These are phyloP conservation scores for Hirschioporus abietinus DNA, from an alignment of 768 basidiomycete species.

Conservation along the genomic window DNA sequence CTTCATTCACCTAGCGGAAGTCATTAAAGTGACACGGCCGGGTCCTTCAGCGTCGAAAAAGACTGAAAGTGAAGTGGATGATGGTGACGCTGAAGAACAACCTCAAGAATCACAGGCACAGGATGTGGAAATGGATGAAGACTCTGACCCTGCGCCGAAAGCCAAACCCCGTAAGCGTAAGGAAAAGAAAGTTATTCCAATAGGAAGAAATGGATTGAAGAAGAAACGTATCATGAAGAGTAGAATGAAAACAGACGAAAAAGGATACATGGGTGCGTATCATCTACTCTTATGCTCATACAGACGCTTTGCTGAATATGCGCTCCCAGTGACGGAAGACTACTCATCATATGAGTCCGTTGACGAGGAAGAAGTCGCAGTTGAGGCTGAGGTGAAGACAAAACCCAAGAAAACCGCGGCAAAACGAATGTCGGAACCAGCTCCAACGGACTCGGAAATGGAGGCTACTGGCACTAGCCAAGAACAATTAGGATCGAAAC, in stretches of 20 bases:
- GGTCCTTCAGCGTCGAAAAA: conserved; percentile 18
- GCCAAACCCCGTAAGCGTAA: conserved; percentile 33
- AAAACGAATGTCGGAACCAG: not conserved
- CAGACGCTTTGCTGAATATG: not conserved
- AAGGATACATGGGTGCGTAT: conserved; percentile 68
- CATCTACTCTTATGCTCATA: conserved; percentile 1
- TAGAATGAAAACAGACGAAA: conserved; percentile 47
- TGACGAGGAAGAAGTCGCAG: conserved; percentile 46
- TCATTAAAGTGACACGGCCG: conserved; percentile 11
- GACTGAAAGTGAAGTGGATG: conserved; percentile 18
- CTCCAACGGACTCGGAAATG: not conserved
- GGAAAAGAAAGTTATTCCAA: conserved; percentile 57
- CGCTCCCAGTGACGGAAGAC: conserved; percentile 59
- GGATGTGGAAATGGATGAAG: conserved; percentile 33
- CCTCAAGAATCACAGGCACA: conserved; percentile 22
- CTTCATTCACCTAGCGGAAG: conserved; percentile 15
- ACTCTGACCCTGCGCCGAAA: conserved; percentile 31
- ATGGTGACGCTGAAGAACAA: conserved; percentile 26
- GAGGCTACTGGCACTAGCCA: not conserved
- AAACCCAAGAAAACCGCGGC: conserved; percentile 7
- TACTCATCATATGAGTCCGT: conserved; percentile 80
- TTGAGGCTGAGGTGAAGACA: conserved; percentile 16
- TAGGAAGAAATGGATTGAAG: conserved; percentile 75
- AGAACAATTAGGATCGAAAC: not conserved
- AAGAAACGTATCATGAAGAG: conserved; percentile 64